Conservation (phyloP, 2,329 filamentous ascomycete species). For the Stagonosporopsis cucurbitacearum region DNA sequence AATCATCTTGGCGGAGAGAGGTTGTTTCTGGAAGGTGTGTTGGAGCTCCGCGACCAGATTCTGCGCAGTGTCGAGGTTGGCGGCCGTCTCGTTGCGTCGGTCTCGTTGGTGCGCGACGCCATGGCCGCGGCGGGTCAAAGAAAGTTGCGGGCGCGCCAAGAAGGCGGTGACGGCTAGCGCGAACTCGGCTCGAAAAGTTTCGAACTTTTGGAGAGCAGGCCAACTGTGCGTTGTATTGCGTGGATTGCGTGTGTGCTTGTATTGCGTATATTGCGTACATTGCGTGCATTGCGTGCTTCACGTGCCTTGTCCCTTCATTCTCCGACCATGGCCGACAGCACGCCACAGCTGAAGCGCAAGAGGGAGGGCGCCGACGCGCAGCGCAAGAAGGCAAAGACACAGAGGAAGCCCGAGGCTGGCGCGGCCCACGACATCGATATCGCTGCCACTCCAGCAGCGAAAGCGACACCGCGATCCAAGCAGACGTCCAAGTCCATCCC, state of each 20-base stretch:
- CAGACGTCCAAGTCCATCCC: conserved; percentile 11
- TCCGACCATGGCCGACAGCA: conserved; percentile 34
- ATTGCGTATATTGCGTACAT: too few species aligned
- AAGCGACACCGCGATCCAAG: conserved; percentile 23
- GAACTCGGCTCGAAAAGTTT: conserved; percentile 31
- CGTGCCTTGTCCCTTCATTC: too few species aligned
- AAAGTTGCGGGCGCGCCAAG: conserved; percentile 42
- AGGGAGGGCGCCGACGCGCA: conserved; percentile 35
- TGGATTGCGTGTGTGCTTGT: too few species aligned
- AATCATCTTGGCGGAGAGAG: conserved; percentile 73
- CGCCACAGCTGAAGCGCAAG: conserved; percentile 41
- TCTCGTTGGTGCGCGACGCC: conserved; percentile 20
- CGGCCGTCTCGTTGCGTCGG: conserved; percentile 9
- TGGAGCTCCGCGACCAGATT: conserved; percentile 17
- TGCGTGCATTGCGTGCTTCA: too few species aligned
- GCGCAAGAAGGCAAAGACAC: conserved; percentile 40
- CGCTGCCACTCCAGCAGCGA: conserved; percentile 17
- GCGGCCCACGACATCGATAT: conserved; percentile 20
- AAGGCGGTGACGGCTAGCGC: conserved; percentile 45
- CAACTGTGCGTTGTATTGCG: too few species aligned
- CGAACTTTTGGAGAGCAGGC: conserved; percentile 17
- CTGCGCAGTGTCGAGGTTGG: conserved; percentile 5
- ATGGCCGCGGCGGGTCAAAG: conserved; percentile 35
- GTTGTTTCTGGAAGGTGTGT: not conserved
- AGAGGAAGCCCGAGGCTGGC: conserved; percentile 33